Evolutionary conservation across 2,329 filamentous ascomycete genomes (phyloP).

Genomic region (Fusarium paranaense): DNA sequence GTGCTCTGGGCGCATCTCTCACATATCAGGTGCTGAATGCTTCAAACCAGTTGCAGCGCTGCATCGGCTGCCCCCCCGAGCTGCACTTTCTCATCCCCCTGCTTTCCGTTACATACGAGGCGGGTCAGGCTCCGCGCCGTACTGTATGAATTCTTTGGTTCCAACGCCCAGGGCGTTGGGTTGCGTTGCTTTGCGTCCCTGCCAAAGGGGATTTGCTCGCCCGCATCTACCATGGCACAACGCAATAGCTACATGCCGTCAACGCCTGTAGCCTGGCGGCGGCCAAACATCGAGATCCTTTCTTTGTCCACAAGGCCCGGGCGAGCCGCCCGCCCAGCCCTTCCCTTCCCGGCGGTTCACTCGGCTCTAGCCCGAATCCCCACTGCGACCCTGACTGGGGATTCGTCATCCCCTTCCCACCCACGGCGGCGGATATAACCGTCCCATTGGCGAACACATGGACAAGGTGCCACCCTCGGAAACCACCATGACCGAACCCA

Average conservation of each 20-base stretch:
- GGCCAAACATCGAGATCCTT: conserved; percentile 46
- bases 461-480: conserved; percentile 43
- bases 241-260: not conserved
- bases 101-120: conserved; percentile 41
- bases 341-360: conserved; percentile 50
- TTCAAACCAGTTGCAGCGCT: conserved; percentile 27
- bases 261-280: conserved; percentile 29
- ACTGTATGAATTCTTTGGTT: conserved; percentile 22
- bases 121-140: conserved; percentile 28
- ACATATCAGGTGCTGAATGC: conserved; percentile 28
- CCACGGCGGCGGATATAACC: conserved; percentile 48
- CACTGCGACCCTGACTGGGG: conserved; percentile 48
- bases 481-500: conserved; percentile 42
- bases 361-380: conserved; percentile 54
- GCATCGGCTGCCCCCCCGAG: conserved; percentile 18
- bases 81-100: conserved; percentile 31
- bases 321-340: conserved; percentile 38
- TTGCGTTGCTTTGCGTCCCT: not conserved
- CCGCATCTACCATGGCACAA: conserved; percentile 1
- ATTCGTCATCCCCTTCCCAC: conserved; percentile 49
- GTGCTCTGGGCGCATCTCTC: conserved; percentile 8
- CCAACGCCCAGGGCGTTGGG: not conserved
- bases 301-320: conserved; percentile 31
- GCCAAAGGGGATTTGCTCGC: not conserved
- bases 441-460: conserved; percentile 50